Evolutionary conservation across 345 rosid genomes (phyloP), one percentile per base, ranked within the genome.

Genomic region (Dipteronia dyeriana): DNA sequence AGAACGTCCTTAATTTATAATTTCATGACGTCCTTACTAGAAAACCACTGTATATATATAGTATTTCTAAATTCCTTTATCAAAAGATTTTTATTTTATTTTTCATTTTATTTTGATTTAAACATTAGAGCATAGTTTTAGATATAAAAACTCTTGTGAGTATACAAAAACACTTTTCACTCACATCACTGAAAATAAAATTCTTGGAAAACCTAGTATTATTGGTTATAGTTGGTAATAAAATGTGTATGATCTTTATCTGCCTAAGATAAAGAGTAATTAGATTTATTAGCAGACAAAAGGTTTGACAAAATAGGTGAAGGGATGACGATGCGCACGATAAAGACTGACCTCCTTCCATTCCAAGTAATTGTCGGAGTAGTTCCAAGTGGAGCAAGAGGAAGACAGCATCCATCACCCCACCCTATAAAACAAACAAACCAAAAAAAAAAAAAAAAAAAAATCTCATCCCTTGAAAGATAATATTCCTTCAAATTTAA

Each of bases 341-440:
- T 74, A 90, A 76, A 68, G 94, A 92, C 93, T 74, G 20, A 17
- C 60, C 94, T 90, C 95, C 97, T 90, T 86, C 89, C 61, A 5
- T 26, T 51, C 87, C 62, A 57, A 69, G 97, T 88, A 84, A 85
- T 83, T 92, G 75, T 92, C 94, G 49, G 79, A 83, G 91, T 89
- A 68, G 97, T 89, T 95, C 86, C 83, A 76, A 89, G 98, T 91
- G 97, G 97, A 86, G 85, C n/a, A 17, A 81, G 93, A 91, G 81
- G 84, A 63, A 66, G 97, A 91, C 91, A 81, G 38, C 38, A 34
- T 34, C 38, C 38, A 34, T 34, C 38, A 34, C 23, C 31, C 75
- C 60, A 79, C 71, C 16, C 8, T 31, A 51, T 43, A 66, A 70
- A 75, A 79, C 56, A 0, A 13, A n/a, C n/a, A n/a, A n/a, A n/a